A percentile compares a stretch with the other conserved stretches of the same genome.
Conservation (phyloP, 2,329 filamentous ascomycete species). For the Berkeleyomyces rouxiae region DNA sequence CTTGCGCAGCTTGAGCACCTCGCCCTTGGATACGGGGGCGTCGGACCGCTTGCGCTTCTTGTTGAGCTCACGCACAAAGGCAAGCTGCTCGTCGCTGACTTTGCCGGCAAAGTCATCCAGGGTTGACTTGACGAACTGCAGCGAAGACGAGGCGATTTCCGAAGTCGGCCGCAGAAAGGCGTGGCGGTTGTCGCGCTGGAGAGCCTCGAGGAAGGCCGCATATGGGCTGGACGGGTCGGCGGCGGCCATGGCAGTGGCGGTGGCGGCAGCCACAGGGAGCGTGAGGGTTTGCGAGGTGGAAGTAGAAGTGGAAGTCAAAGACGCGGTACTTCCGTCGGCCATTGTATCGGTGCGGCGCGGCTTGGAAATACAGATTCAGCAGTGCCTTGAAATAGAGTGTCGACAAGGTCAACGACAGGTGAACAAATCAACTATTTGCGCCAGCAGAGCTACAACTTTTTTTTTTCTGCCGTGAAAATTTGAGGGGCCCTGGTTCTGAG, state of each 20-base stretch:
- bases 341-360: conserved; percentile 12
- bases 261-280: conserved; percentile 25
- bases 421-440: neutral
- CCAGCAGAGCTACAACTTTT: conserved; percentile 11
- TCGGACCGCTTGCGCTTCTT: conserved; percentile 61
- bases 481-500: conserved; percentile 9
- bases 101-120: conserved; percentile 63
- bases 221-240: conserved; percentile 21
- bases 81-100: conserved; percentile 55
- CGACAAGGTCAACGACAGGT: neutral
- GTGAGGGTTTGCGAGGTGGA: conserved; percentile 49
- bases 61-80: conserved; percentile 47
- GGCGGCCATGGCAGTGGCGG: conserved; percentile 23
- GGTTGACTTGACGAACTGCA: conserved; percentile 62
- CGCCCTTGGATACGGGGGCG: conserved; percentile 26
- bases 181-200: conserved; percentile 46
- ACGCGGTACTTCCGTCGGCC: conserved; percentile 21
- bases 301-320: conserved; percentile 48
- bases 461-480: conserved; percentile 11
- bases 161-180: conserved; percentile 58
- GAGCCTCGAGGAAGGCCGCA: conserved; percentile 36
- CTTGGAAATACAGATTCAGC: neutral
- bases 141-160: conserved; percentile 49
- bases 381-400: neutral
- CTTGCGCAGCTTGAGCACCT: conserved; percentile 60